Evolutionary conservation across 2,329 filamentous ascomycete species (phyloP), one percentile per base, ranked within the genome.

Genomic region (Botryotinia narcissicola): DNA sequence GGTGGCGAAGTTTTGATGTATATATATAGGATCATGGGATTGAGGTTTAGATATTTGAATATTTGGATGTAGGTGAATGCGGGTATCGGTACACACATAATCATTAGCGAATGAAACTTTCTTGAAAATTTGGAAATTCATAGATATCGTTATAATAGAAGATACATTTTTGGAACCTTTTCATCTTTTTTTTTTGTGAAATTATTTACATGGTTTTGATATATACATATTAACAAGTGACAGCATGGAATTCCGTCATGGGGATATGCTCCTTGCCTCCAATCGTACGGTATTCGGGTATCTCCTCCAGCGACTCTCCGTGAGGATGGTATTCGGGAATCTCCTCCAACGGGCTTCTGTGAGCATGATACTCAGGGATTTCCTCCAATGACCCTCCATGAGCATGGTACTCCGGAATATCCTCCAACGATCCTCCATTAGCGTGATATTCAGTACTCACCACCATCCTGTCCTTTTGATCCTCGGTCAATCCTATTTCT

Each of bases 401-500:
- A 25, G 32, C 22, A 16, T 32, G 22, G 10, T 66, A 37, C 22
- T 67, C 46, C 4, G 32, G 46, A 10, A 37, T 54, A 12, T 51
- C 32, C 32, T 67, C 62, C 20, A 66, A 10, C 12, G 22, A 44
- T 48, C 42, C 63, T 9, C 4, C 44, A 57, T 57, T 16, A 2
- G 16, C 44, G n/a, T 66, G 44, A 25, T 66, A 48, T 16, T 66
- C 29, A 32, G 48, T 57, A 22, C 35, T 69, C 18, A 42, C 22
- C n/a, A 42, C 66, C 20, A 32, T 42, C 37, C n/a, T 20, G 22
- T 16, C 48, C 35, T 42, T 69, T 69, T 57, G n/a, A n/a, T 44
- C 48, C 48, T 57, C 48, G 16, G 66, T 69, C 66, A 69, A 57
- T 12, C 66, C n/a, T 29, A 69, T 69, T 51, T 69, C 66, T 35